Base-by-base conservation (phyloP, 2,329 filamentous ascomycete genomes). In the Cladosporium sp. region DNA sequence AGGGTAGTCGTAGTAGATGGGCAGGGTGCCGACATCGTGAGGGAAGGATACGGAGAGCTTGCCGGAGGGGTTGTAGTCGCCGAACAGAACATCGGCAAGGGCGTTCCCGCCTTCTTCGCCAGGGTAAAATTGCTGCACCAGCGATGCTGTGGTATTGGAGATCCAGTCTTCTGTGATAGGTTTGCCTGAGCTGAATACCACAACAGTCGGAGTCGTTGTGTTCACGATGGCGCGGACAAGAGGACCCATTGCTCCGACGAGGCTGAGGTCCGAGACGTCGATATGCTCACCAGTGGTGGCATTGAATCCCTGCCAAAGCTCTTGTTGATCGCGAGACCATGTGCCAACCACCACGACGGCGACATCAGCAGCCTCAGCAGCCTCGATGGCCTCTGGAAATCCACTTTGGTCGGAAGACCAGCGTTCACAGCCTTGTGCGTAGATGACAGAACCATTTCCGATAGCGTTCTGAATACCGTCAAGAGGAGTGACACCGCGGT, bases 61-160 rank as follows among this genome's bases (percentile, higher is more conserved):
- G 10, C 83, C 87, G 54, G 81, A 84, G 0, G 88, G 88, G 64
- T 86, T 90, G 43, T 81, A 77, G 56, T 84, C 79, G 43, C 87
- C 86, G 57, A 88, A 87, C 0, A 92, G 74, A 1, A 92, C 77
- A 58, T 92, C 87, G 0, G 86, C 87, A 55, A 95, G 85, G 10
- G 83, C 84, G 63, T 91, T 89, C 3, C 88, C 89, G 4, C 85
- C 85, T 72, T 93, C 88, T 62, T 93, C 88, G n/a, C 89, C 88
- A 14, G 51, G 48, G 18, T 59, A 59, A 31, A 56, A 58, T 13
- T 56, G 79, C 63, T 89, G 85, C 0, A 90, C 64, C 19, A 89
- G 82, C 2, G 48, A 50, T 32, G 50, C 50, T 2, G 84, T 79
- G 2, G 85, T 82, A 19, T 75, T 69, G 58, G 81, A 74, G 1